Percentiles rank a stretch among this genome's conserved stretches.
Conservation (phyloP, 1,139 yeast species). For the Yamadazyma diospyri region DNA sequence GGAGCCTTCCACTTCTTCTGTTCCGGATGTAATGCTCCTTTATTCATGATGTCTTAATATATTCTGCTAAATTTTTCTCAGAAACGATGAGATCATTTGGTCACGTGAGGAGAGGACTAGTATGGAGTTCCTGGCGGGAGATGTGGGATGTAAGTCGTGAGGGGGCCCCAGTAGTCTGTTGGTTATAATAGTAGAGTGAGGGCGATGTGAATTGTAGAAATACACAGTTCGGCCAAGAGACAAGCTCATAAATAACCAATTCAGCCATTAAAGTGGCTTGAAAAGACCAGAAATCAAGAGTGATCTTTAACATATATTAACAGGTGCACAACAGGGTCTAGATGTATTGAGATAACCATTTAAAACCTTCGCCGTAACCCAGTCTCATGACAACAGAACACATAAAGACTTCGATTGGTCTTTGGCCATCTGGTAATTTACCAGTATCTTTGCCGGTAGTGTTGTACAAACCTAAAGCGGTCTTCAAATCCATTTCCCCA, state of each 20-base stretch:
- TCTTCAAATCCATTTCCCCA: slow-evolving; percentile 90
- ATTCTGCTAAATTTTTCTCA: slow-evolving; percentile 1
- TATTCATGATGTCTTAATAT: slow-evolving; percentile 20
- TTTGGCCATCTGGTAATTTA: slow-evolving; percentile 66
- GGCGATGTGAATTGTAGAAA: too few relatives aligned
- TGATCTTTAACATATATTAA: too few relatives aligned
- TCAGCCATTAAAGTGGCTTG: too few relatives aligned
- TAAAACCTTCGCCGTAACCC: slow-evolving; percentile 94
- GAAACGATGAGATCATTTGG: slow-evolving; percentile 2
- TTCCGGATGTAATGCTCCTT: slow-evolving; percentile 46
- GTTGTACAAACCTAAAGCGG: slow-evolving; percentile 77
- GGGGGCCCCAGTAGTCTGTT: too few relatives aligned
- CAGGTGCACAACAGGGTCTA: too few relatives aligned
- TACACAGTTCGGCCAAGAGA: too few relatives aligned
- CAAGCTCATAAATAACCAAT: too few relatives aligned
- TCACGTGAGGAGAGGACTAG: too few relatives aligned
- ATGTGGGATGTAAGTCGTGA: too few relatives aligned
- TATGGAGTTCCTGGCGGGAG: too few relatives aligned
- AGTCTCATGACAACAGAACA: slow-evolving; percentile 96
- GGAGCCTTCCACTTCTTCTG: slow-evolving; percentile 61
- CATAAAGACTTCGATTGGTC: slow-evolving; percentile 97
- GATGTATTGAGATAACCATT: slow-evolving; percentile 94
- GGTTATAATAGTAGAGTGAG: too few relatives aligned
- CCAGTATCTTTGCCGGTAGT: slow-evolving; percentile 85
- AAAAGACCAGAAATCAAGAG: too few relatives aligned